Evolutionary conservation across 352 stramenopile genomes (phyloP), one percentile per base, ranked within the genome.

Genomic region (Pythium brassicae): DNA sequence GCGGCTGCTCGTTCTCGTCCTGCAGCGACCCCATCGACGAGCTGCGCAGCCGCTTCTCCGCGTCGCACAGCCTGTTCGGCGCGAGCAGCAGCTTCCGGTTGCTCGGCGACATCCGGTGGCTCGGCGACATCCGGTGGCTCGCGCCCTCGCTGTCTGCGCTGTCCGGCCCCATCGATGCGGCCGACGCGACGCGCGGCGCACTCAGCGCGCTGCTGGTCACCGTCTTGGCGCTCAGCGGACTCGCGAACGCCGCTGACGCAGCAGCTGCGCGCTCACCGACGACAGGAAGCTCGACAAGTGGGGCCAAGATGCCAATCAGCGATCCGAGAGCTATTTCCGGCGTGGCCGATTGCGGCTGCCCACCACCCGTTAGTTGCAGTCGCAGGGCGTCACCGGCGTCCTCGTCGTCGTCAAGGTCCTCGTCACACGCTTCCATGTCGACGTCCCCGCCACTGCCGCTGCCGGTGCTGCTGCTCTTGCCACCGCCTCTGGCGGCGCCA

Each of bases 11-110:
- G 26, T 25, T 23, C 46, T 70, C 22, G 27, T 74, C 71, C 35
- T 79, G 69, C 50, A 84, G 52, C 8, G 70, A 78, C 2, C 69
- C 66, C 20, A 83, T 65, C 2, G 73, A 82, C 4, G 68, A 69
- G 15, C 62, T 76, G 12, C 62, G 53, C 35, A 81, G 51, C 20
- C 66, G 63, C 34, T 22, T 58, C 14, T 74, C 68, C 4, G 44
- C 23, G n/a, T 67, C 47, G 43, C 61, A 52, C 40, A 46, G 6
- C 0, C 43, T 23, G 53, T 82, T 83, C 11, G 49, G 19, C 1
- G 69, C n/a, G n/a, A 63, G 29, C 42, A 77, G 46, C 15, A 84
- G 39, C 50, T 86, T 86, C 44, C 66, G 69, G 45, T 84, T 71
- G 53, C 50, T 74, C 15, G 76, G 78, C 22, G 74, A 89, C 62